Evolutionary conservation across 164 flowering plant species (phyloP).

Genomic region (Stephania japonica): DNA sequence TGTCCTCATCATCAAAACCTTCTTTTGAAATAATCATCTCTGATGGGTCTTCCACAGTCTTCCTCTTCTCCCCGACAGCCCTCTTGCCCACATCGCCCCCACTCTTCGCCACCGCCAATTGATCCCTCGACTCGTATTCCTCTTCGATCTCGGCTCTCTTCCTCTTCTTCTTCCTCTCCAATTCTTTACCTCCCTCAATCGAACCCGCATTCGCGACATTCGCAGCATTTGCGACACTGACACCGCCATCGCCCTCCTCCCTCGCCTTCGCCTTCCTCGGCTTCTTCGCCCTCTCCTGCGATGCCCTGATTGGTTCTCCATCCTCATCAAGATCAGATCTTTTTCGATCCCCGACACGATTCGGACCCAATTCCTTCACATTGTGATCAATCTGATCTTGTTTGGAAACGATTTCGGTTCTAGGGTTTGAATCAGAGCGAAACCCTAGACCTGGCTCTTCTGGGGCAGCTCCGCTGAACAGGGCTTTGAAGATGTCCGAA

Average conservation of each 20-base stretch:
- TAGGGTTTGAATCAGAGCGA: conserved; percentile 3
- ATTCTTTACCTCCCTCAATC: background rate
- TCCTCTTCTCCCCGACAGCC: conserved; percentile 74
- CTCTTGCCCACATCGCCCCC: conserved; percentile 13
- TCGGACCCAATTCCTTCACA: conserved; percentile 19
- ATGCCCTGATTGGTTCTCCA: background rate
- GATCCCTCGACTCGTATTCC: conserved; percentile 48
- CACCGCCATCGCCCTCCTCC: no score
- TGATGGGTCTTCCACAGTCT: conserved; percentile 43
- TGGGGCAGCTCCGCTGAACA: conserved; percentile 51
- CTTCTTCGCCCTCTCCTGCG: conserved; percentile 13
- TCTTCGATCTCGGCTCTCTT: conserved; percentile 51
- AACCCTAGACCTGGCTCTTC: conserved; percentile 17
- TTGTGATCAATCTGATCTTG: background rate
- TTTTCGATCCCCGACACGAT: conserved; percentile 8
- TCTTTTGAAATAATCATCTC: conserved; percentile 56
- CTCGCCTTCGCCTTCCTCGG: conserved; percentile 14
- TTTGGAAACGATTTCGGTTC: background rate
- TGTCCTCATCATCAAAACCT: conserved; percentile 83
- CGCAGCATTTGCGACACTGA: no score
- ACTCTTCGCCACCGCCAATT: conserved; percentile 28
- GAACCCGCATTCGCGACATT: background rate
- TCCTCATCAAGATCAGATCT: conserved; percentile 7
- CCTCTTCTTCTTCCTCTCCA: conserved; percentile 64
- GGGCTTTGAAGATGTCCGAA: conserved; percentile 40